These are phyloP conservation scores for Chrysanthemum lavandulifolium DNA, from an alignment of 129 eudicot species.

Conservation along the genomic window DNA sequence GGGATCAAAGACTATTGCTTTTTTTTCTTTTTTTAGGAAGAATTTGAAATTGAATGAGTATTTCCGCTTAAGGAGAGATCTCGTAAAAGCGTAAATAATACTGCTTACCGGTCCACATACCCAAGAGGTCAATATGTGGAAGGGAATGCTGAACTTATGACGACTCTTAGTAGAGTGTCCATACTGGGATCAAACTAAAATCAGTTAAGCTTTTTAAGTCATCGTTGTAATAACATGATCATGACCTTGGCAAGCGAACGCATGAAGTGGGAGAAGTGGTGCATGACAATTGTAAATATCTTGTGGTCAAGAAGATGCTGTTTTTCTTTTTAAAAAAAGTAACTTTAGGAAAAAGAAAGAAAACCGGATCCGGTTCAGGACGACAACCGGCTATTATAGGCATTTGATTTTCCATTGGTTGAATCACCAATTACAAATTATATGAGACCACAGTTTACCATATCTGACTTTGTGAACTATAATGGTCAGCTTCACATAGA, in stretches of 20 bases:
- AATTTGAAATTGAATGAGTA: neutral
- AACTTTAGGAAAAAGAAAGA: neutral
- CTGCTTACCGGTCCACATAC: too few relatives aligned
- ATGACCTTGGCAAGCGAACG: too few relatives aligned
- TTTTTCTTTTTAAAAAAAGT: too few relatives aligned
- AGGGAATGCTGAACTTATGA: too few relatives aligned
- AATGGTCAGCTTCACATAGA: conserved; percentile 6
- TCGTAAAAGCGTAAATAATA: neutral
- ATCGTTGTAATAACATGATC: too few relatives aligned
- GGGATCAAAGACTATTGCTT: neutral
- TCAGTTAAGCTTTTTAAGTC: neutral
- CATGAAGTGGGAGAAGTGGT: too few relatives aligned
- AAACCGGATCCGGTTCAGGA: conserved; percentile 1
- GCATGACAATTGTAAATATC: too few relatives aligned
- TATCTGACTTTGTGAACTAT: neutral
- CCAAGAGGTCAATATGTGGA: too few relatives aligned
- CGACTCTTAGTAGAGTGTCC: too few relatives aligned
- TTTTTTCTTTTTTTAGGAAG: neutral
- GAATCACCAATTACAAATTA: conserved; percentile 4
- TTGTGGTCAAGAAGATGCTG: too few relatives aligned
- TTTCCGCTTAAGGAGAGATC: neutral
- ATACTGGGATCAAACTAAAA: too few relatives aligned
- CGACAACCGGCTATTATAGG: conserved; percentile 20
- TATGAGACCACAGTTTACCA: neutral
- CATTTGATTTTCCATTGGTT: neutral